Conservation (phyloP, 2,329 filamentous ascomycete species). For the Dactylellina drechsleri region DNA sequence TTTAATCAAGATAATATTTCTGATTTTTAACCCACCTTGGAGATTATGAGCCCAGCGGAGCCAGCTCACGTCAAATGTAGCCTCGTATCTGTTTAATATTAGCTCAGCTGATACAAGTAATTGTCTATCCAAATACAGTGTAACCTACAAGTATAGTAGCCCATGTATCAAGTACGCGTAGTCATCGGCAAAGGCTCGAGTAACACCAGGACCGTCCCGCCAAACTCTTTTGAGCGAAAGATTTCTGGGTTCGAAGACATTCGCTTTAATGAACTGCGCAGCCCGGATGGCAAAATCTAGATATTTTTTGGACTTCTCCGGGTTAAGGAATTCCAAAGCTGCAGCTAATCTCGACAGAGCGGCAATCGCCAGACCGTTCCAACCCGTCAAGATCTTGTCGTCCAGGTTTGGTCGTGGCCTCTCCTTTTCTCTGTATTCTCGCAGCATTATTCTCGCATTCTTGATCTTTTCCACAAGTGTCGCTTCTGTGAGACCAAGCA, state of each 20-base stretch:
- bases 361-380: constrained; percentile 88
- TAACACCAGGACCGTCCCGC: constrained; percentile 72
- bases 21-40: constrained; percentile 69
- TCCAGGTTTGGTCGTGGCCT: constrained; percentile 81
- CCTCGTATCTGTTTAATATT: constrained; percentile 67
- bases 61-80: constrained; percentile 79
- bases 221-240: constrained; percentile 79
- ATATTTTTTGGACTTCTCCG: constrained; percentile 70
- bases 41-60: constrained; percentile 83
- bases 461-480: constrained; percentile 76
- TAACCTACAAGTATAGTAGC: constrained; percentile 75
- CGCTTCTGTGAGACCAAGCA: constrained; percentile 76
- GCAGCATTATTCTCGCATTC: constrained; percentile 74
- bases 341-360: constrained; percentile 80
- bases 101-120: background rate
- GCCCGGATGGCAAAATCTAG: constrained; percentile 74
- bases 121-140: background rate
- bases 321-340: constrained; percentile 71
- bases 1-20: background rate
- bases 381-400: constrained; percentile 85
- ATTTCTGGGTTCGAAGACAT: constrained; percentile 75
- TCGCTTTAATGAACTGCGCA: constrained; percentile 75
- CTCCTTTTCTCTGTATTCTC: constrained; percentile 76
- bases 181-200: constrained; percentile 86
- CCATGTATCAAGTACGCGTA: constrained; percentile 90